phyloP scores from a whole-genome alignment of 108 stramenopile species.

The Nitzschia sp. region DNA sequence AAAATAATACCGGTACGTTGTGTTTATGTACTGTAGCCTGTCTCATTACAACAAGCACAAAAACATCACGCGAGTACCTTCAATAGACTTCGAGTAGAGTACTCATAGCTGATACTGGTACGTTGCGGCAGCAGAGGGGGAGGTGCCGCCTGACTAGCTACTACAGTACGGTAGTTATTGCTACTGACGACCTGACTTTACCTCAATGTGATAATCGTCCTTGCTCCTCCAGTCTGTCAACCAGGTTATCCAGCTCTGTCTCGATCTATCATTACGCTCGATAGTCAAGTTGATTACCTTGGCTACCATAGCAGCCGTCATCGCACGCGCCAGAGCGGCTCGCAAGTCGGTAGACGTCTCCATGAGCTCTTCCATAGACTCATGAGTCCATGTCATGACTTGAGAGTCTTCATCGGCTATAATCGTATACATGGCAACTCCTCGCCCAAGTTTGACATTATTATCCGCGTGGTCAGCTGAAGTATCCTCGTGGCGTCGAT shows the following conservation, averaged over 20 bases:
- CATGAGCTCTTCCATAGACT: slow-evolving; percentile 72
- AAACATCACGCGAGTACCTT: too few relatives aligned
- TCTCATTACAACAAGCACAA: too few relatives aligned
- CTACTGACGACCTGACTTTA: too few relatives aligned
- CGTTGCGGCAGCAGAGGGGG: too few relatives aligned
- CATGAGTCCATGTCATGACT: slow-evolving; percentile 63
- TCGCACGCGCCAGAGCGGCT: slow-evolving; percentile 68
- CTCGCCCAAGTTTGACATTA: background rate
- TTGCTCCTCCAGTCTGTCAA: slow-evolving; percentile 39
- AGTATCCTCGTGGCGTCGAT: slow-evolving; percentile 45
- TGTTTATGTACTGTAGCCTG: too few relatives aligned
- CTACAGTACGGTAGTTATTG: too few relatives aligned
- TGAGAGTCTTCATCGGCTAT: slow-evolving; percentile 59
- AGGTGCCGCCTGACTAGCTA: too few relatives aligned
- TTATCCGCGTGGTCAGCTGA: background rate
- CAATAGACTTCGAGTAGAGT: too few relatives aligned
- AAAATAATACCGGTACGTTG: too few relatives aligned
- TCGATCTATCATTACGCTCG: slow-evolving; percentile 9
- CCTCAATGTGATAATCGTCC: slow-evolving; percentile 5
- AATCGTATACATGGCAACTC: slow-evolving; percentile 51
- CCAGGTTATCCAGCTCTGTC: slow-evolving; percentile 43
- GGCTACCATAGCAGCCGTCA: slow-evolving; percentile 77
- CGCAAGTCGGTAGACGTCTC: slow-evolving; percentile 63
- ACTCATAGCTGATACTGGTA: too few relatives aligned
- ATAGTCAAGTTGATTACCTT: slow-evolving; percentile 84